Evolutionary conservation across 805 yeast genomes (phyloP).

Genomic region (Kuraishia molischiana): DNA sequence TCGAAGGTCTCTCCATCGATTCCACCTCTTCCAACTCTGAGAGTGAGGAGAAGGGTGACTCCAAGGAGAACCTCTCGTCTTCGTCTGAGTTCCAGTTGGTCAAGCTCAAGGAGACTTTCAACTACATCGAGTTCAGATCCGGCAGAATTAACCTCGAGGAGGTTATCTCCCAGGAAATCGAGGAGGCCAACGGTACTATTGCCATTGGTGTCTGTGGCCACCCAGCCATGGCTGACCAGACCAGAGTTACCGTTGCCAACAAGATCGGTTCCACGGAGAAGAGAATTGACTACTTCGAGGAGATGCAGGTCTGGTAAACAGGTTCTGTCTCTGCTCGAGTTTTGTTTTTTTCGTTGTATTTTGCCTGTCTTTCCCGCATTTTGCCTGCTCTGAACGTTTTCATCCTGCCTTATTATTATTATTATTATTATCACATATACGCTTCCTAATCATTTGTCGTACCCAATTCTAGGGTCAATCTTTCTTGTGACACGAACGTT

Average conservation of each 20-base stretch:
- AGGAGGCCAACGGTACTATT: constrained; percentile 22
- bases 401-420: no score
- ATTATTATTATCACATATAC: no score
- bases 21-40: constrained; percentile 6
- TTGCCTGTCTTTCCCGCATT: no score
- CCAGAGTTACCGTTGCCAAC: constrained; percentile 14
- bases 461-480: no score
- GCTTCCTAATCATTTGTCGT: no score
- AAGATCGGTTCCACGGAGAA: constrained; percentile 6
- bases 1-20: background rate
- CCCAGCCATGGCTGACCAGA: constrained; percentile 36
- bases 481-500: no score
- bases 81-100: background rate
- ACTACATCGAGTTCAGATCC: constrained; percentile 29
- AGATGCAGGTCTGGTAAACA: constrained; percentile 23
- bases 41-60: constrained; percentile 21
- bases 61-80: constrained; percentile 23
- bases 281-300: constrained; percentile 22
- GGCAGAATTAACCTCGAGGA: constrained; percentile 31
- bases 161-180: constrained; percentile 26
- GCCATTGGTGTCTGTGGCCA: constrained; percentile 44
- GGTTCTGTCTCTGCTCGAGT: background rate
- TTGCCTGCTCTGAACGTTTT: no score
- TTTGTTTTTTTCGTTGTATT: no score
- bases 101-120: constrained; percentile 14